A percentile compares a stretch with the other conserved stretches of the same genome.
These are phyloP conservation scores for Fomitopsis palustris DNA, from an alignment of 1,284 basidiomycete species.

Conservation along the genomic window DNA sequence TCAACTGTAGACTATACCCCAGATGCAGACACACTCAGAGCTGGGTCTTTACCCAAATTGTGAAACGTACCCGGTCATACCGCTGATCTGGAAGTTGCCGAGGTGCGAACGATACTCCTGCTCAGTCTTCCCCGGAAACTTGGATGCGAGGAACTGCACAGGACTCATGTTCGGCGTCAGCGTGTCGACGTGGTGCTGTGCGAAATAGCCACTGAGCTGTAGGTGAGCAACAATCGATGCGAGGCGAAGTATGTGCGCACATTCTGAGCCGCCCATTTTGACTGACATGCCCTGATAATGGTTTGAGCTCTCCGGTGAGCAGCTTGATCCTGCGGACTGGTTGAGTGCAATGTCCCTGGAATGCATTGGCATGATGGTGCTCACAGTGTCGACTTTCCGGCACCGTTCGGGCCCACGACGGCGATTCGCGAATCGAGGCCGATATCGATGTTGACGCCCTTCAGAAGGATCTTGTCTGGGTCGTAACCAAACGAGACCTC, in stretches of 20 bases:
- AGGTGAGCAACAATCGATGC: no score
- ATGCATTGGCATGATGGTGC: constrained; percentile 16
- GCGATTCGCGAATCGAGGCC: constrained; percentile 88
- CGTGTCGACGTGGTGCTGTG: constrained; percentile 97
- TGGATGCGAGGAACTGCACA: constrained; percentile 89
- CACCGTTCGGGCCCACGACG: constrained; percentile 83
- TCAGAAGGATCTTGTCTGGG: constrained; percentile 77
- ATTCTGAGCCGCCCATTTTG: constrained; percentile 90
- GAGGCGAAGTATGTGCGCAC: constrained; percentile 33
- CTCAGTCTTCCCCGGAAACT: constrained; percentile 93
- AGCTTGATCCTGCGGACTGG: constrained; percentile 75
- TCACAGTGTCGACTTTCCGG: constrained; percentile 78
- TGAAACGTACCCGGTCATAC: constrained; percentile 76
- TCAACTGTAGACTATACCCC: constrained; percentile 61
- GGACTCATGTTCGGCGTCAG: constrained; percentile 83
- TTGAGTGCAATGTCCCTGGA: neutral
- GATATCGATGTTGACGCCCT: constrained; percentile 86
- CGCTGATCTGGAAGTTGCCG: constrained; percentile 98
- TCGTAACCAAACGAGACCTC: constrained; percentile 92
- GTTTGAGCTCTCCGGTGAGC: constrained; percentile 86
- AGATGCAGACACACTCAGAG: neutral
- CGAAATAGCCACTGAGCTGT: constrained; percentile 91
- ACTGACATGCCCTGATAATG: constrained; percentile 79
- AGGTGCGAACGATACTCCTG: constrained; percentile 95
- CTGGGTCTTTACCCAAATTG: no score